Evolutionary conservation across 2,329 filamentous ascomycete genomes (phyloP), one percentile per base, ranked within the genome.

Genomic region (Apiospora kogelbergensis): DNA sequence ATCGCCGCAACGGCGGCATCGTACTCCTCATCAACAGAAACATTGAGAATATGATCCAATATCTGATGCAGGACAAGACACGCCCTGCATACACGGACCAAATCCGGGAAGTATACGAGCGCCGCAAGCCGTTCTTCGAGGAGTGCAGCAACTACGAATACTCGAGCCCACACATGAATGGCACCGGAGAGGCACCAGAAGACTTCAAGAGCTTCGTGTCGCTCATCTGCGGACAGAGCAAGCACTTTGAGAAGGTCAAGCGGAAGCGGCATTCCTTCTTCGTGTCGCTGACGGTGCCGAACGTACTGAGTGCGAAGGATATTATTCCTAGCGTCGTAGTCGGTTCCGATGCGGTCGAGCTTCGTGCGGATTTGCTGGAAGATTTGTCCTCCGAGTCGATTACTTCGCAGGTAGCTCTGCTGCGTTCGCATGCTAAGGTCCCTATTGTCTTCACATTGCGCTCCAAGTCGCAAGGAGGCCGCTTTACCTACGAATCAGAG

Each of bases 61-160:
- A 96, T 81, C 86, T 99, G 42, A 90, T 93, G 75, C 88, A 91
- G 63, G 96, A 99, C 82, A 94, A 97, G 83, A 94, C 92, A 26
- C 89, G 96, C 7, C 96, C 96, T 33, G 95, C 95, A 10, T 98
- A 97, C 77, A 91, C 94, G 6, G 94, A 96, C 74, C 92, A 98
- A 76, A 97, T 98, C 84, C 91, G 94, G 82, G 90, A 90, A 11
- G 95, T 99, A 2, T 99, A 97, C 85, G 84, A 93, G 69, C 91
- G 95, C 67, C 90, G 96, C 45, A 96, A 94, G 79, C 92, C 91
- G 3, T 97, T 93, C 90, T 98, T 94, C 80, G 87, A 93, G 69
- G 89, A 95, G 78, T 98, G 96, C 84, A 98, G 95, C 83, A 99
- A 97, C 78, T 91, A 94, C 75, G 90, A 97, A 74, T 98, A 97